phyloP scores from a whole-genome alignment of 2,329 filamentous ascomycete species.

The Zymoseptoria crescenta region DNA sequence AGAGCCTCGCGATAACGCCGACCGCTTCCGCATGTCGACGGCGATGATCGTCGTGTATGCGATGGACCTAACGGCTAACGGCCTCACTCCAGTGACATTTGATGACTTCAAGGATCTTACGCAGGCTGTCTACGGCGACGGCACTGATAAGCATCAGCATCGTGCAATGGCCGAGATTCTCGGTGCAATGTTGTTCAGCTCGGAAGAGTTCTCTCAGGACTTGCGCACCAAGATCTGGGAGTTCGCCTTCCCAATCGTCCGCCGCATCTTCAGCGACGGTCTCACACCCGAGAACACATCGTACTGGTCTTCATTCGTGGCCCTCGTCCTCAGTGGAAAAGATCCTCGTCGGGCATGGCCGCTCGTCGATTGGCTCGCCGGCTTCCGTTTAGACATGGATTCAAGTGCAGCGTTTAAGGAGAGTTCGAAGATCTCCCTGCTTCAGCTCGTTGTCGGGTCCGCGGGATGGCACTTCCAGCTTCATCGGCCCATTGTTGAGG shows the following conservation, averaged over 20 bases:
- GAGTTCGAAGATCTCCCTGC: constrained; percentile 85
- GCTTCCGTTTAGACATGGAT: constrained; percentile 84
- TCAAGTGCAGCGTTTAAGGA: constrained; percentile 99
- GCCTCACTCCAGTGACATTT: constrained; percentile 67
- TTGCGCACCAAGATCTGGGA: constrained; percentile 73
- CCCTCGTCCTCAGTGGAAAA: constrained; percentile 78
- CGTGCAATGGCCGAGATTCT: constrained; percentile 91
- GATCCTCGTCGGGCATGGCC: constrained; percentile 85
- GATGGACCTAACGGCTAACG: constrained; percentile 82
- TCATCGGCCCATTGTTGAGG: constrained; percentile 76
- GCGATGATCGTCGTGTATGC: constrained; percentile 81
- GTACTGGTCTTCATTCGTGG: constrained; percentile 93
- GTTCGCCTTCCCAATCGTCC: constrained; percentile 81
- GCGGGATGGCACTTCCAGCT: constrained; percentile 94
- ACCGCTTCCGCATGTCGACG: constrained; percentile 84
- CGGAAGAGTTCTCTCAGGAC: constrained; percentile 66
- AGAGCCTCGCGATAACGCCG: constrained; percentile 75
- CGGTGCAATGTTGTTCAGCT: constrained; percentile 72
- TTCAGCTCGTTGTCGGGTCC: constrained; percentile 81
- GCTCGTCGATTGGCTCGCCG: constrained; percentile 70
- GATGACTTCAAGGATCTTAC: constrained; percentile 81
- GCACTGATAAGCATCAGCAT: constrained; percentile 95
- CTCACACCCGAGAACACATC: constrained; percentile 87
- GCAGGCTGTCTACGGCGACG: constrained; percentile 73
- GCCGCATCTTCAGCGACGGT: constrained; percentile 80